Base-by-base conservation (phyloP, 2,329 filamentous ascomycete species). In the Cordyceps cicadae region DNA sequence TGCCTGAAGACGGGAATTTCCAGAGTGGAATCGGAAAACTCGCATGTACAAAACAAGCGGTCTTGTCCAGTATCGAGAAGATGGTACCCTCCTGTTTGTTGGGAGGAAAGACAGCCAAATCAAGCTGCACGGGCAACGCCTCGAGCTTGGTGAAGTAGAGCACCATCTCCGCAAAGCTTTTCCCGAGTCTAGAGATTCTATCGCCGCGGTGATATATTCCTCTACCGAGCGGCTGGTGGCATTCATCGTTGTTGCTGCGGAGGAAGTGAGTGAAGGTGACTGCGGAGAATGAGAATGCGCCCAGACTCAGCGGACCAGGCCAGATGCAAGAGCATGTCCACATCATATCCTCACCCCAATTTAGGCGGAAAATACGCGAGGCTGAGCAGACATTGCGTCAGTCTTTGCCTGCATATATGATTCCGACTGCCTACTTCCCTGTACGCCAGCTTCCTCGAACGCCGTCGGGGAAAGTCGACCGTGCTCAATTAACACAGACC, bases 91-190 rank as follows among this genome's bases (percentile, higher is more conserved):
- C 21, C 64, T 70, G 1, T 79, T 74, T 54, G 64, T n/a, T n/a
- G 79, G 79, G 51, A 72, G 82, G 46, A 81, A 80, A 64, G 81
- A 84, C 64, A 74, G 73, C 1, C 81, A 84, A 67, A 75, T 84
- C 51, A 85, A 84, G 67, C 68, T 85, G 17, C 75, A 77, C 29
- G 85, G 84, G 48, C 83, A 77, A 57, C 68, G 81, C 55, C 72
- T 81, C 59, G 84, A 80, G 68, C 71, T 80, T 3, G 63, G 56
- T 19, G 66, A 67, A 17, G 61, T 66, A 9, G 66, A 67, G 58
- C 37, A 63, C 12, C 57, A 64, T 19, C 54, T 66, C 12, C 17
- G 32, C 1, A 41, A 37, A 5, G 43, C 26, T 2, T 48, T 39
- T 9, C 21, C 46, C 24, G 2, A 8, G 7, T 17, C 26, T 5